Base-by-base conservation (phyloP, 2,329 filamentous ascomycete species). In the Aspergillus persii region DNA sequence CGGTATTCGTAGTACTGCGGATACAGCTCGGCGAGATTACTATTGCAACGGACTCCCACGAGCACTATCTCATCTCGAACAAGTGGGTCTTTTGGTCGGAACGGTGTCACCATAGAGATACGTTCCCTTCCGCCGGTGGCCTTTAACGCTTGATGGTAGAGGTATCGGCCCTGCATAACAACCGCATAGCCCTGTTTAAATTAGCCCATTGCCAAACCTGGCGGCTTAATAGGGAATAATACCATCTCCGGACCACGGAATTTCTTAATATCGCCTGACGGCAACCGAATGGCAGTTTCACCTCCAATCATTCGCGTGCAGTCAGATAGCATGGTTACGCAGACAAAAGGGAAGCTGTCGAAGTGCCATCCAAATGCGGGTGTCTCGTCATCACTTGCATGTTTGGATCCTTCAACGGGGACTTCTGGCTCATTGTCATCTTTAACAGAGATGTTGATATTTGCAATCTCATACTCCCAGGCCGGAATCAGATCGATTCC, bases 341-440 rank as follows among this genome's bases (percentile, higher is more conserved):
- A 87, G 23, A 88, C 86, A 66, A 87, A 88, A 0, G 86, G 85
- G 66, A 86, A 87, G 67, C 82, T 84, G 69, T 88, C 86, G n/a
- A 44, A 56, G 29, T 63, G 62, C 62, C 57, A 58, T 3, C 51
- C 52, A 18, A 58, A 50, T 3, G 57, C 52, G 36, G 36, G 4
- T 4, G 15, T 41, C 12, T 41, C n/a, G 8, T 41, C 36, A 1
- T 41, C 36, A n/a, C n/a, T 41, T 1, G 4, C 36, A 41, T 3
- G 7, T 6, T n/a, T n/a, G 3, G 2, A n/a, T 41, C 7, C 12
- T 12, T n/a, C 12, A 12, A 41, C 5, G 7, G 36, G 12, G 3
- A 6, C 12, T 4, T 41, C 36, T 7, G 7, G 12, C n/a, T 41
- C 36, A n/a, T 41, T 15, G 36, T 41, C 36, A 41, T 41, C 36